Evolutionary conservation across 2,329 filamentous ascomycete genomes (phyloP).

Genomic region (Colletotrichum salicis): DNA sequence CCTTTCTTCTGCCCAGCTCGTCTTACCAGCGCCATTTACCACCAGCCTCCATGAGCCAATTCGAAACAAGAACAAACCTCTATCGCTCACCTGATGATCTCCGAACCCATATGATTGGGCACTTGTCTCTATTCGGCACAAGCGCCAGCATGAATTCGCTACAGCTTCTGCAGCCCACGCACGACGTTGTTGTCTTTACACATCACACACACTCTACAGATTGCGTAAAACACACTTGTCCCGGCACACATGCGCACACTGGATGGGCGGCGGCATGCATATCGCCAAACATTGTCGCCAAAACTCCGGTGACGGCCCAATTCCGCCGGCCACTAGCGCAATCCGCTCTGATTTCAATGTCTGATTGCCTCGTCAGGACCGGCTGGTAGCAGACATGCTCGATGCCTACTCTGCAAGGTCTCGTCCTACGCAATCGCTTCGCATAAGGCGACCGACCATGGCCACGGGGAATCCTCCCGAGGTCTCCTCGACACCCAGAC

Average conservation of each 20-base stretch:
- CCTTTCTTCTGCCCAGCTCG: constrained; percentile 6
- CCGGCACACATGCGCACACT: not conserved
- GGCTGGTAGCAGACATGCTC: not conserved
- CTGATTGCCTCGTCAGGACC: constrained; percentile 4
- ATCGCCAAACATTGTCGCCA: constrained; percentile 8
- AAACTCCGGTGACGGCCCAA: constrained; percentile 18
- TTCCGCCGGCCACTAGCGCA: not conserved
- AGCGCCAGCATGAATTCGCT: constrained; percentile 7
- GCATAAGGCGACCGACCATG: not conserved
- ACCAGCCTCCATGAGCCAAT: not conserved
- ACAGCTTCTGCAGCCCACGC: constrained; percentile 7
- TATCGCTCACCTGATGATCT: constrained; percentile 24
- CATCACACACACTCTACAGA: not conserved
- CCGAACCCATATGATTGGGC: constrained; percentile 14
- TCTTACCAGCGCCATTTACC: not conserved
- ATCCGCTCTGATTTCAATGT: not conserved
- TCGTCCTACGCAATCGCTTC: not conserved
- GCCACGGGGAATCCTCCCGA: constrained; percentile 20
- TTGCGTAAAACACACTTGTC: not conserved
- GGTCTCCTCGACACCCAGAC: constrained; percentile 7
- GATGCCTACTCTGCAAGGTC: not conserved
- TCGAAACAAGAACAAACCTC: constrained; percentile 31
- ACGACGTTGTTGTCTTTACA: not conserved
- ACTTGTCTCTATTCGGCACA: constrained; percentile 1
- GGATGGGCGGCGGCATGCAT: constrained; percentile 12